Evolutionary conservation across 768 basidiomycete species (phyloP), one percentile per base, ranked within the genome.

Genomic region (Mycena venus): DNA sequence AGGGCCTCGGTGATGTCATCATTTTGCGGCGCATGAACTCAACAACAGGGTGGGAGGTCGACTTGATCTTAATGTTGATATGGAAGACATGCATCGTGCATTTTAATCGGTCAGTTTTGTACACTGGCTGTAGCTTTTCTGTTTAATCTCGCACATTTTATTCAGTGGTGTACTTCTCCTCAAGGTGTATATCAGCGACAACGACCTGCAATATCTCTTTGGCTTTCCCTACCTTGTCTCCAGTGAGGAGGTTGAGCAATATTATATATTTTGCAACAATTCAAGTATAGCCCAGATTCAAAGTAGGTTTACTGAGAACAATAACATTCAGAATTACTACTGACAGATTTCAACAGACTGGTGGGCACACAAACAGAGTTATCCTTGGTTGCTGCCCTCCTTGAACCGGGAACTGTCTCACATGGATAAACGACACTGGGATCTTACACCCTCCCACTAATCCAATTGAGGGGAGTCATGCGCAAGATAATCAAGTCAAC

Each of bases 311-410:
- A 7, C 14, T n/a, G n/a, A n/a, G n/a, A 38, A 19, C 19, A 21
- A 32, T 9, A 21, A 19, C 11, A 7, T 9, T 2, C 2, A 3
- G 21, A 10, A 8, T 10, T 32, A 21, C 17, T 0, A 14, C 47
- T 66, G 21, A 27, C n/a, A 23, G 9, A 25, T 23, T 27, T 17
- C 19, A 1, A 19, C 25, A 68, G 66, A 8, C 3, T 69, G 68
- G 68, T 69, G 59, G 58, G 55, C 58, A 9, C 68, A 69, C 56
- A 69, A 69, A 38, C 10, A 32, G 19, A 36, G 56, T 12, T 69
- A 69, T 58, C 68, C 68, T 2, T 69, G 68, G 68, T 58, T 69
- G 5, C 58, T 69, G 2, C 56, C 58, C 11, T 69, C 58, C 12
- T 49, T 69, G 29, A 69, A 69, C 31, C 58, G 68, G 17, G 34